Evolutionary conservation across 1,139 yeast species (phyloP).

Genomic region (Kurtzmaniella quercitrusa): DNA sequence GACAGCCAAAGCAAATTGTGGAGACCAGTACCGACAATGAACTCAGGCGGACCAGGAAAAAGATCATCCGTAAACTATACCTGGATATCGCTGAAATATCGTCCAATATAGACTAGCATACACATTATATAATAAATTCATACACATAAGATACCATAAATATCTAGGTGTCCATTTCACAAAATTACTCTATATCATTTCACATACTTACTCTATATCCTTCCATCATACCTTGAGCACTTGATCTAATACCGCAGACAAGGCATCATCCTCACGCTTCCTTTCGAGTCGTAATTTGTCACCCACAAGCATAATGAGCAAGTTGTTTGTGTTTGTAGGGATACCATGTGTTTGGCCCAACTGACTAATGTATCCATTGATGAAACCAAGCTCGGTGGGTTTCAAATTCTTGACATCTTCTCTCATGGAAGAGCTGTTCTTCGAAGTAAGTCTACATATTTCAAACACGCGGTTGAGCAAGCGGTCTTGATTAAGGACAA

Average conservation of each 20-base stretch:
- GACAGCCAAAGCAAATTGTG: background rate
- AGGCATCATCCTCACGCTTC: constrained; percentile 22
- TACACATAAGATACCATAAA: too few relatives aligned
- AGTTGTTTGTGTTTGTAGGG: constrained; percentile 43
- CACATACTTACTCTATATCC: too few relatives aligned
- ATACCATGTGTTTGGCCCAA: constrained; percentile 44
- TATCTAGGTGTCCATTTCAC: too few relatives aligned
- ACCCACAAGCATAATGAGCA: constrained; percentile 45
- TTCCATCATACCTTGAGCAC: constrained; percentile 1
- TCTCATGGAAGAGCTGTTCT: constrained; percentile 84
- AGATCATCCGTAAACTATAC: background rate
- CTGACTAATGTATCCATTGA: constrained; percentile 66
- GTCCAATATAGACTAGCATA: background rate
- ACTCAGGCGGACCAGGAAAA: background rate
- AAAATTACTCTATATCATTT: too few relatives aligned
- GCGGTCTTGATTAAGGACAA: constrained; percentile 36
- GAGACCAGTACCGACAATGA: background rate
- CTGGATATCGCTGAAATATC: background rate
- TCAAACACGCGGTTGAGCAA: constrained; percentile 45
- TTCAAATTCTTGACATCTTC: constrained; percentile 64
- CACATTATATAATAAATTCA: too few relatives aligned
- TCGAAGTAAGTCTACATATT: constrained; percentile 42
- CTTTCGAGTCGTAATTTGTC: constrained; percentile 34
- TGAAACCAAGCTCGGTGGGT: constrained; percentile 71
- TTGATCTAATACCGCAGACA: background rate